Base-by-base conservation (phyloP, 108 stramenopile species). In the Cyclotella kingstonii region DNA sequence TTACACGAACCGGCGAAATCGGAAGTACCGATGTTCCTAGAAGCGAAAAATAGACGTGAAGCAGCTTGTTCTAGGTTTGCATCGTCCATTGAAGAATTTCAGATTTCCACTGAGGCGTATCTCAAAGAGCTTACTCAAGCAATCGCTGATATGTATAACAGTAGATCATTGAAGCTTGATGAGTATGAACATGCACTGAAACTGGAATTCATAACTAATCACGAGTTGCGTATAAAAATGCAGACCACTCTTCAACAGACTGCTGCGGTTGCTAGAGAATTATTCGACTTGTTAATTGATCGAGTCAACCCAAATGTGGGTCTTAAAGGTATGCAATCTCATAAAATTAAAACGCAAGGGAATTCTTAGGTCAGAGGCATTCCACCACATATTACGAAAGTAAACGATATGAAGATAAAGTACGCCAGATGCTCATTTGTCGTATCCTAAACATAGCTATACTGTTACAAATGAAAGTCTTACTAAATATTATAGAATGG, bases 1-100 rank as follows among this genome's bases (percentile, higher is more conserved):
- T 23, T 59, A 67, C 68, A 70, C 36, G 78, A 79, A 45, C 78
- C 78, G 15, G 68, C 78, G 15, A 50, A 46, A 31, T 57, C 62
- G 27, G 78, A 79, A 46, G 68, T 76, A 2, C 77, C 72, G 5
- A 47, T 54, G 31, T 78, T 74, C 29, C 62, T 74, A 19, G 50
- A 29, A 8, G 66, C 68, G 5, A 22, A 46, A 6, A 51, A 54
- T 12, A 51, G 67, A 23, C 53, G 61, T 23, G 68, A 51, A 40
- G 68, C 46, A 11, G 77, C 73, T 15, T 23, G 28, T 23, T 29
- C 22, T 19, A 63, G 73, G 31, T 76, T 79, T 42, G 53, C 38
- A 17, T 36, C 43, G 0, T 68, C 78, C 55, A 68, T 76, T 42
- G 67, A 70, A 35, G 63, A 70, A 10, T 76, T 59, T 43, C 73